Base-by-base conservation (phyloP, 1,284 basidiomycete species). In the Megacollybia platyphylla region DNA sequence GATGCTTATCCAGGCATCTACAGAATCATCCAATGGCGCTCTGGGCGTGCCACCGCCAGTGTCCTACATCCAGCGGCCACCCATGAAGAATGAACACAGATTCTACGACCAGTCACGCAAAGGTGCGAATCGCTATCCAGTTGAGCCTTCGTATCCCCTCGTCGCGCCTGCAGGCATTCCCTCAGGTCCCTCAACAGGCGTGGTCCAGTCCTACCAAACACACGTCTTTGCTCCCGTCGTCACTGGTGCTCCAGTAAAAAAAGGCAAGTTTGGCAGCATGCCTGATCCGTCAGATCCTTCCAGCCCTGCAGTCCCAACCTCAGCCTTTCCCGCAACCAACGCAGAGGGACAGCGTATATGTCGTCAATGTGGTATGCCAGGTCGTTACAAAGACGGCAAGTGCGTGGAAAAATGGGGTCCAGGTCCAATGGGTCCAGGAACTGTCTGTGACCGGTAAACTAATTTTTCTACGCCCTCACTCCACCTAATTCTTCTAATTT, bases 391-490 rank as follows among this genome's bases (percentile, higher is more conserved):
- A 63, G 85, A 87, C 9, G 79, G 79, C 11, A 87, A 86, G 54
- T 87, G 85, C 53, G 81, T 87, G 36, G 85, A 87, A 55, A 87
- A 87, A 57, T 87, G 85, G 85, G 85, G 84, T 2, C 85, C 85
- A 10, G 85, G 85, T 2, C 84, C 84, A 40, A 73, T 80, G 59
- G 84, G 85, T 0, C 83, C 83, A 36, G 85, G 85, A 17, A 87
- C 84, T 0, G 85, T 87, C 0, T 87, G 85, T 54, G 85, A 87
- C 65, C 63, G 82, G 70, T 78, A 53, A 48, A 71, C 61, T 15
- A 34, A 11, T 39, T 45, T 17, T 47, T 24, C 39, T 36, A 13
- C 30, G 40, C 42, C 9, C 35, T 40, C 40, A 41, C 36, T 32
- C 24, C 27, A 13, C 9, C 20, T n/a, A 39, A 44, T 31, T 34